A percentile compares a stretch with the other conserved stretches of the same genome.
Conservation (phyloP, 257 asterid genomes). For the Solanum etuberosum region DNA sequence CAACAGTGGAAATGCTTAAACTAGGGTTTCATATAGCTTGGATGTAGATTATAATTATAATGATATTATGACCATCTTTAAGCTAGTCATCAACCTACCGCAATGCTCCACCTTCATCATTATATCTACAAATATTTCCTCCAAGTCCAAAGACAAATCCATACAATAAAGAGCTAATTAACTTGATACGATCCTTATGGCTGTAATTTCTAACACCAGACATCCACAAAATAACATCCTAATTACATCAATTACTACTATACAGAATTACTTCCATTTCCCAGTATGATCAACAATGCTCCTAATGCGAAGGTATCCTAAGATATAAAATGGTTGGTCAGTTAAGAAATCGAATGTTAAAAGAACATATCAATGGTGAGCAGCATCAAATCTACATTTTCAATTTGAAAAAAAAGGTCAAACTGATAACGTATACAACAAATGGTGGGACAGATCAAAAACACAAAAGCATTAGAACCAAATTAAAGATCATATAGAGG, state of each 20-base stretch:
- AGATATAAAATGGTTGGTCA: not conserved
- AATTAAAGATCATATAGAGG: not conserved
- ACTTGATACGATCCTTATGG: not conserved
- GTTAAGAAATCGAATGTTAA: not conserved
- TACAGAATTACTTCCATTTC: not conserved
- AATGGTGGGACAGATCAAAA: not conserved
- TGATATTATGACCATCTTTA: not conserved
- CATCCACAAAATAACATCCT: not conserved
- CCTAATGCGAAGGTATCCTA: not conserved
- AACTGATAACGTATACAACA: not conserved
- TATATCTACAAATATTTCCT: not conserved
- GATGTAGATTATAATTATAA: not conserved
- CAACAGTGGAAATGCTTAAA: not conserved
- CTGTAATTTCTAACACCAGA: not conserved
- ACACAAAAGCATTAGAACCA: not conserved
- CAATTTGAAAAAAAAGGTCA: not conserved
- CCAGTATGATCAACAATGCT: not conserved
- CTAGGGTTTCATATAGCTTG: not conserved
- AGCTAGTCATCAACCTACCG: not conserved
- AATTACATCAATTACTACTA: not conserved
- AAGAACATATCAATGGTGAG: not conserved
- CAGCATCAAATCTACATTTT: not conserved
- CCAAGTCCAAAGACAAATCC: not conserved
- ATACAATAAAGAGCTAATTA: not conserved
- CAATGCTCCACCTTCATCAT: not conserved